Evolutionary conservation across 2,329 filamentous ascomycete species (phyloP).

Genomic region (Dendryphion nanum): DNA sequence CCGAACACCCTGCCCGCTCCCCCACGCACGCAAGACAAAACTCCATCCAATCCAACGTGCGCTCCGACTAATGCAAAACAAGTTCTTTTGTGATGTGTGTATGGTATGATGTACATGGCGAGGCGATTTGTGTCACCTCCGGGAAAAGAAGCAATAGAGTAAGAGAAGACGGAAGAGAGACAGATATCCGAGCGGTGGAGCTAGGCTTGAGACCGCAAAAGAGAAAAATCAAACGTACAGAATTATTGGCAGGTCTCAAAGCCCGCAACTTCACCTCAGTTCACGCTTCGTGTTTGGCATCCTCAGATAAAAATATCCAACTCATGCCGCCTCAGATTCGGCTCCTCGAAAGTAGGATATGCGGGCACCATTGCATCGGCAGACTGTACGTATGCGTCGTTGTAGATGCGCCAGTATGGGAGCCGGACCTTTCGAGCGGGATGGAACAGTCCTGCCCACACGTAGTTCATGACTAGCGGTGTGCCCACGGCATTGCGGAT

Average conservation of each 20-base stretch:
- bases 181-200: no score
- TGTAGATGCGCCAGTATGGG: conserved; percentile 96
- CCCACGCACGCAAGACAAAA: no score
- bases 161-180: no score
- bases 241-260: not conserved
- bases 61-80: no score
- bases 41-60: no score
- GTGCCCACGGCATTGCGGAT: conserved; percentile 91
- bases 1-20: no score
- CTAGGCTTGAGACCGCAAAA: not conserved
- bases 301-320: conserved; percentile 77
- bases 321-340: conserved; percentile 75
- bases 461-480: conserved; percentile 93
- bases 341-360: conserved; percentile 83
- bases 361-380: conserved; percentile 96
- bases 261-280: no score
- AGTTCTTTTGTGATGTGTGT: no score
- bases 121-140: no score
- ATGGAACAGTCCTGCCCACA: conserved; percentile 97
- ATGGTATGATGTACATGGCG: no score
- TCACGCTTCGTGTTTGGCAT: no score
- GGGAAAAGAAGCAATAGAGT: no score
- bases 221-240: not conserved
- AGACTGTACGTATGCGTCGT: conserved; percentile 91
- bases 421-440: conserved; percentile 90